These are phyloP conservation scores for Sequoiadendron giganteum DNA, from an alignment of 75 land plant genomes.

Conservation along the genomic window DNA sequence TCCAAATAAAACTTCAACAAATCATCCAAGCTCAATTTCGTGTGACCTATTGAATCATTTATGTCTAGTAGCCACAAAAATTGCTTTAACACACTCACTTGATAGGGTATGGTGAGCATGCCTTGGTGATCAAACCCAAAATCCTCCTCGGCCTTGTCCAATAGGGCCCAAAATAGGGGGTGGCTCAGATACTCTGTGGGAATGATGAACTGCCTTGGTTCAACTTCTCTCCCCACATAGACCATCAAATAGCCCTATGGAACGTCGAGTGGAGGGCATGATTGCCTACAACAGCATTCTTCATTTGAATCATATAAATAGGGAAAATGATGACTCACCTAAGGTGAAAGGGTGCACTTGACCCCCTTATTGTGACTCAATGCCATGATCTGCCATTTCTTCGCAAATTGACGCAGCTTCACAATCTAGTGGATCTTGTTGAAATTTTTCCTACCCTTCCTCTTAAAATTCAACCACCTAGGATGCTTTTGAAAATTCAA, in stretches of 20 bases:
- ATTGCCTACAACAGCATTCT: not conserved
- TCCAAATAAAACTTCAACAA: not conserved
- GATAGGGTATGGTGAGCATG: constrained; percentile 29
- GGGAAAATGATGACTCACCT: not conserved
- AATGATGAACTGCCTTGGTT: constrained; percentile 20
- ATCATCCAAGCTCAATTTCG: not conserved
- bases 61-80: constrained; percentile 14
- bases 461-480: too few species aligned
- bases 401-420: too few species aligned
- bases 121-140: constrained; percentile 34
- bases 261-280: not conserved
- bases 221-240: constrained; percentile 1
- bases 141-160: constrained; percentile 30
- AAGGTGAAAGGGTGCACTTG: not conserved
- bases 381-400: too few species aligned
- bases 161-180: constrained; percentile 15
- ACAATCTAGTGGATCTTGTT: too few species aligned
- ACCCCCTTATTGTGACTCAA: too few species aligned
- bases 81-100: constrained; percentile 25
- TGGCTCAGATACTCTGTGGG: constrained; percentile 13
- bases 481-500: too few species aligned
- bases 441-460: too few species aligned
- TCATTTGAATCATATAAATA: not conserved
- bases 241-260: not conserved
- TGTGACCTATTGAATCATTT: not conserved